Evolutionary conservation across 208 protist species (phyloP).

Genomic region (Leishmania gerbilli): DNA sequence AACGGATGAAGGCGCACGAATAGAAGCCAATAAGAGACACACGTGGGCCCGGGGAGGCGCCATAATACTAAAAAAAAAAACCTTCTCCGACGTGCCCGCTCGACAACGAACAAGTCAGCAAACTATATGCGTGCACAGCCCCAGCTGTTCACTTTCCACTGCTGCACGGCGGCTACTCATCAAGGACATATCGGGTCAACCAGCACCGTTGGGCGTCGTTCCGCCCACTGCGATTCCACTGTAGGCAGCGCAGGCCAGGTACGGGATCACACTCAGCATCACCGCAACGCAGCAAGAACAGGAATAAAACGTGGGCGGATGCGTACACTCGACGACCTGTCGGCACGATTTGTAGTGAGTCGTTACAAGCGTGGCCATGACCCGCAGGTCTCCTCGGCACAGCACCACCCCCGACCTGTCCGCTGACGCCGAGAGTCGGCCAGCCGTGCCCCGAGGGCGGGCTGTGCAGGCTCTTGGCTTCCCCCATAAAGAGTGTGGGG

Average conservation of each 20-base stretch:
- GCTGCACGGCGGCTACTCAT: background rate
- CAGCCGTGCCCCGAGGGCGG: background rate
- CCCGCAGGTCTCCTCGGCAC: background rate
- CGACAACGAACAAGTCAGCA: background rate
- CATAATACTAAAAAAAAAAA: background rate
- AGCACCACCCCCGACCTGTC: background rate
- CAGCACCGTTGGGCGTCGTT: background rate
- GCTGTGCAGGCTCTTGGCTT: background rate
- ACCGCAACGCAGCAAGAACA: background rate
- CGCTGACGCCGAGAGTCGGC: background rate
- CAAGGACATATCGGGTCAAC: background rate
- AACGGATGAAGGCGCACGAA: background rate
- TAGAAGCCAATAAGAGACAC: background rate
- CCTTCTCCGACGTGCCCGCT: background rate
- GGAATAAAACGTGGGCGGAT: background rate
- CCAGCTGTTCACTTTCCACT: background rate
- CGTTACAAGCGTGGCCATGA: background rate
- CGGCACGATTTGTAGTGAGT: background rate
- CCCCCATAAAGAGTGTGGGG: background rate
- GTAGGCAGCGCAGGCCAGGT: background rate
- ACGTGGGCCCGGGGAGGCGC: background rate
- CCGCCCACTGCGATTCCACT: background rate
- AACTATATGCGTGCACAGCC: background rate
- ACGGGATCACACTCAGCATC: background rate
- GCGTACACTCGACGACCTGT: background rate